These are phyloP conservation scores for Hemisphaericaspora lyxosophila DNA, from an alignment of 1,139 yeast species.

Conservation along the genomic window DNA sequence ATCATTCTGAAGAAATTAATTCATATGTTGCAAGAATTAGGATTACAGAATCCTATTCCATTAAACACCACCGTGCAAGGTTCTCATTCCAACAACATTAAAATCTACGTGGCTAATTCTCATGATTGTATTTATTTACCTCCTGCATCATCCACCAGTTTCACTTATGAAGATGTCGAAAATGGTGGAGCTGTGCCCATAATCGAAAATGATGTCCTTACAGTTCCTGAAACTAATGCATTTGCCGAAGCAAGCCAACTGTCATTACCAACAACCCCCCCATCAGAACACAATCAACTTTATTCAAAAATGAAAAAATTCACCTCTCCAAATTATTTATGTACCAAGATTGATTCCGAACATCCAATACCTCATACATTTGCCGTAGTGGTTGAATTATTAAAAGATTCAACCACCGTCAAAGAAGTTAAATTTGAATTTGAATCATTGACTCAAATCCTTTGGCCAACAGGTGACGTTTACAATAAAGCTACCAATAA, in stretches of 20 bases:
- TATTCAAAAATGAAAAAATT: conserved; percentile 16
- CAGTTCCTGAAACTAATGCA: background rate
- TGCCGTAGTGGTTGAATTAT: conserved; percentile 43
- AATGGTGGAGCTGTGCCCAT: conserved; percentile 31
- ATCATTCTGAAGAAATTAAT: conserved; percentile 39
- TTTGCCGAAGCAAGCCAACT: background rate
- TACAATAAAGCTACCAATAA: conserved; percentile 39
- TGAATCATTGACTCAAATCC: conserved; percentile 33
- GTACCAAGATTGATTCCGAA: conserved; percentile 41
- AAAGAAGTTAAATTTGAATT: conserved; percentile 34
- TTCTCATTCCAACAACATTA: conserved; percentile 28
- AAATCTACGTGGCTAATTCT: conserved; percentile 40
- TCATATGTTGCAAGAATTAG: conserved; percentile 36
- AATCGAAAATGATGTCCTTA: conserved; percentile 6
- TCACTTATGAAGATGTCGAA: conserved; percentile 48
- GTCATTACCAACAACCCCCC: conserved; percentile 2
- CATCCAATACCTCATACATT: conserved; percentile 48
- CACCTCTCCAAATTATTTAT: conserved; percentile 40
- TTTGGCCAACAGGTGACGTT: conserved; percentile 61
- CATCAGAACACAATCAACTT: background rate
- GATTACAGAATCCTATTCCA: conserved; percentile 43
- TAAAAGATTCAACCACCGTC: conserved; percentile 30
- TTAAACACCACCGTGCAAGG: conserved; percentile 27
- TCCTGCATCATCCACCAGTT: conserved; percentile 43
- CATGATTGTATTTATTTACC: conserved; percentile 44